Percentiles rank a stretch among this genome's conserved stretches.
These are phyloP conservation scores for Adansonia rubrostipa DNA, from an alignment of 441 rosid species.

Conservation along the genomic window DNA sequence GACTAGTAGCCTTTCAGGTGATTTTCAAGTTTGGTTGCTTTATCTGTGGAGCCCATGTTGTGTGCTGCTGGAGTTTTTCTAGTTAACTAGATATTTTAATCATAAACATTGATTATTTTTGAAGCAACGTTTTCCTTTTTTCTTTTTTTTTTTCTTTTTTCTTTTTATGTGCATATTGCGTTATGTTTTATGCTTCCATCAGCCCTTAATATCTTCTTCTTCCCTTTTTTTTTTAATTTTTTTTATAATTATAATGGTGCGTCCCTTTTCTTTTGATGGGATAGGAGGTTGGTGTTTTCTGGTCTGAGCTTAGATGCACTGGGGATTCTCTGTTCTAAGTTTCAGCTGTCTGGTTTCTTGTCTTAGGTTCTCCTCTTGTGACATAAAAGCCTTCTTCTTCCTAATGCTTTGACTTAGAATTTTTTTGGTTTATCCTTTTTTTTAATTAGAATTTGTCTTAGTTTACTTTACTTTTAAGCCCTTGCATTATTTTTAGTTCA, in stretches of 20 bases:
- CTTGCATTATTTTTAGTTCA: not conserved
- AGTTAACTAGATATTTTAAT: conserved; percentile 2
- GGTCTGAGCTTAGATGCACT: conserved; percentile 2
- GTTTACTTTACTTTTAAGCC: not conserved
- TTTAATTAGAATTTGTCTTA: too few relatives aligned
- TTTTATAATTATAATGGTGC: not conserved
- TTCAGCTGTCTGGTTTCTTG: not conserved
- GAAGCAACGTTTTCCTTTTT: not conserved
- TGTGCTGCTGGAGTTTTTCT: conserved; percentile 8
- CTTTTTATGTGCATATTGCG: not conserved
- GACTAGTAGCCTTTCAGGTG: not conserved
- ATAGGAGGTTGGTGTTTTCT: not conserved
- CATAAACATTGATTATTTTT: not conserved
- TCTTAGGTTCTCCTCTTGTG: not conserved
- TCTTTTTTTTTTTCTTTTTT: too few relatives aligned
- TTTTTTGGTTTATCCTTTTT: not conserved
- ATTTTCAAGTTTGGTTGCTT: not conserved
- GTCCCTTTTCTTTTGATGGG: not conserved
- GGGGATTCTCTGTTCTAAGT: not conserved
- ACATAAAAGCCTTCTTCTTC: not conserved
- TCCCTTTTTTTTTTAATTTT: not conserved
- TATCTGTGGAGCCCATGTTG: not conserved
- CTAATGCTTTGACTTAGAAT: not conserved
- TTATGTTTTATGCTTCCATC: not conserved
- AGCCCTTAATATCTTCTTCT: not conserved